Evolutionary conservation across 495 filamentous ascomycete species (phyloP).

Genomic region (Neurospora sublineolata): DNA sequence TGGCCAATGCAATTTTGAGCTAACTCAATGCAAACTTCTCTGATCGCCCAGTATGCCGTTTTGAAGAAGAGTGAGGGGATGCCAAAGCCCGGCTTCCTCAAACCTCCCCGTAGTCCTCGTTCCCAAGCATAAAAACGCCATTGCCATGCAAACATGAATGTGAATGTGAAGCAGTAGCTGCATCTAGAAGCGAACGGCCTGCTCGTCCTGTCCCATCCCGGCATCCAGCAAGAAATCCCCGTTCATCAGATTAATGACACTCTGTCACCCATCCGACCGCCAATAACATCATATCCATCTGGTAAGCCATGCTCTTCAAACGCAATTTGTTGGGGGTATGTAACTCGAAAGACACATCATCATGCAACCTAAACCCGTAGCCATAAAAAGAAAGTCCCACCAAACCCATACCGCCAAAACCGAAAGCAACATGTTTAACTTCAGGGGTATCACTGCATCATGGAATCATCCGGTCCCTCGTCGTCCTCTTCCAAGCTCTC

Average conservation of each 20-base stretch:
- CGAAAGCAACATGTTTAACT: background rate
- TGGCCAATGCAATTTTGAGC: slow-evolving; percentile 15
- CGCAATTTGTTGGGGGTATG: background rate
- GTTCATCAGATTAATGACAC: background rate
- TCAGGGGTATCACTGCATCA: slow-evolving; percentile 33
- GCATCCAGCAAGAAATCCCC: background rate
- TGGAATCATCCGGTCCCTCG: slow-evolving; percentile 62
- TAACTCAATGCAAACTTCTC: slow-evolving; percentile 13
- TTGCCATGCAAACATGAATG: slow-evolving; percentile 15
- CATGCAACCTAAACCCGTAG: background rate
- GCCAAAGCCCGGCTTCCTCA: slow-evolving; percentile 2
- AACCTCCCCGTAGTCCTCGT: background rate
- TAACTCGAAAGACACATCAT: background rate
- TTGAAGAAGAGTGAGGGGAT: background rate
- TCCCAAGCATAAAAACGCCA: slow-evolving; percentile 15
- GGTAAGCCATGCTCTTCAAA: background rate
- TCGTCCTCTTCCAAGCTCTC: slow-evolving; percentile 82
- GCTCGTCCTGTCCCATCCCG: background rate
- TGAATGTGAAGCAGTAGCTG: slow-evolving; percentile 5
- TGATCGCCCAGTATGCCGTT: background rate
- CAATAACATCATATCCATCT: background rate
- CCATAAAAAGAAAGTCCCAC: background rate
- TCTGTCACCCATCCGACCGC: background rate
- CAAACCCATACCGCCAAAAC: background rate
- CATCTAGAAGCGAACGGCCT: background rate